Percentiles rank a stretch among this genome's conserved stretches.
Evolutionary conservation across 352 stramenopile species (phyloP).

Genomic region (Globisporangium splendens): DNA sequence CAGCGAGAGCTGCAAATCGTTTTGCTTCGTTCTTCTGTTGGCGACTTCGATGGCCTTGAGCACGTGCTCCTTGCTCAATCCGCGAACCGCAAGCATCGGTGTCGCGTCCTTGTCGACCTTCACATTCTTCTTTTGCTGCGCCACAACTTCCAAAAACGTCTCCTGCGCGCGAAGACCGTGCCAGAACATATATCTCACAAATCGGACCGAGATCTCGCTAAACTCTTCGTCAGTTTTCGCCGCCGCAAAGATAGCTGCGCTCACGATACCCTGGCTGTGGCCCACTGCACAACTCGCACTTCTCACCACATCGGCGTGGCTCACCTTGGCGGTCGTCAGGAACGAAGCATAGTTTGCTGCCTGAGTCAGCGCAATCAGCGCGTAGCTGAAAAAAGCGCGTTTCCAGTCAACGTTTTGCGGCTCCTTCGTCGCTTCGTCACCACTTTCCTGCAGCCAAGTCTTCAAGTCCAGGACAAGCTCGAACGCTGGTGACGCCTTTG

Average conservation of each 20-base stretch:
- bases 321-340: conserved; percentile 41
- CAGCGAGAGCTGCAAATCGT: conserved; percentile 69
- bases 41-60: conserved; percentile 46
- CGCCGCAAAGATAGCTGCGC: conserved; percentile 58
- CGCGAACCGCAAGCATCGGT: conserved; percentile 73
- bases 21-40: conserved; percentile 35
- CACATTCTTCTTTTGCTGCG: conserved; percentile 26
- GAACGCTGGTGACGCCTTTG: conserved; percentile 43
- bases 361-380: conserved; percentile 73
- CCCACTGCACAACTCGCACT: conserved; percentile 43
- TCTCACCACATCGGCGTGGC: conserved; percentile 56
- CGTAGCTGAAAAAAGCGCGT: conserved; percentile 70
- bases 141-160: conserved; percentile 31
- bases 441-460: conserved; percentile 39
- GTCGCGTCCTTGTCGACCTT: conserved; percentile 31
- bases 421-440: conserved; percentile 6
- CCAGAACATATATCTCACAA: conserved; percentile 81
- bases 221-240: conserved; percentile 55
- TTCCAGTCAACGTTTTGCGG: conserved; percentile 18
- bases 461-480: conserved; percentile 46
- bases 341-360: conserved; percentile 75
- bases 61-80: conserved; percentile 52
- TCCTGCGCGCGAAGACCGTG: conserved; percentile 75
- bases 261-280: conserved; percentile 81
- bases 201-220: conserved; percentile 30